These are phyloP conservation scores for Talaromyces marneffei DNA, from an alignment of 2,329 filamentous ascomycete species.

Conservation along the genomic window DNA sequence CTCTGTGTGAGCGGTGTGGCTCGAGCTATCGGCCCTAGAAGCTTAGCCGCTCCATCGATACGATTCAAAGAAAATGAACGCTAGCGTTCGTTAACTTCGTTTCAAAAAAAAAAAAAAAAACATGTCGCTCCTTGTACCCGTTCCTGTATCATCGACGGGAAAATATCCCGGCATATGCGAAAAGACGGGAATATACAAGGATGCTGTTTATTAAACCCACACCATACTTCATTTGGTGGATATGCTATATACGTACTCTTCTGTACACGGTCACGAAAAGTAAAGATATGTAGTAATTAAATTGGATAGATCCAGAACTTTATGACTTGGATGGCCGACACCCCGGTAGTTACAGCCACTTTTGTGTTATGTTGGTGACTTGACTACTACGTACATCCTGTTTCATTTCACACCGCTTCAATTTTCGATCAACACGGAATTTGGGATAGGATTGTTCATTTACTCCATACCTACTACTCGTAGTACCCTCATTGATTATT, in stretches of 20 bases:
- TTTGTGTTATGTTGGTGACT: slow-evolving; percentile 1
- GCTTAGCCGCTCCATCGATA: not conserved
- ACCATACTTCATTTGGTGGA: not conserved
- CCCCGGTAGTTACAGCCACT: not conserved
- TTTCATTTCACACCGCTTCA: slow-evolving; percentile 14
- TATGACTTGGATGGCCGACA: not conserved
- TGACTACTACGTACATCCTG: slow-evolving; percentile 1
- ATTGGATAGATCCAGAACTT: slow-evolving; percentile 2
- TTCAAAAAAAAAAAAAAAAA: too few relatives aligned
- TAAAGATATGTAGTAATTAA: too few relatives aligned
- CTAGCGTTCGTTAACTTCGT: too few relatives aligned
- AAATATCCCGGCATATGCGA: not conserved
- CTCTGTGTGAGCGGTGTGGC: not conserved
- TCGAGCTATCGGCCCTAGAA: not conserved
- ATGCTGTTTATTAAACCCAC: not conserved
- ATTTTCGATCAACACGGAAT: not conserved
- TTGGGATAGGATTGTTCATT: not conserved
- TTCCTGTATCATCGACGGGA: not conserved
- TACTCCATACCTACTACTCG: too few relatives aligned
- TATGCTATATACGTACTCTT: not conserved
- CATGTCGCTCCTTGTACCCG: too few relatives aligned
- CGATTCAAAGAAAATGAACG: not conserved
- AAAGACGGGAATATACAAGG: not conserved
- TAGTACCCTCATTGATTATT: not conserved
- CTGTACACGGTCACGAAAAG: not conserved